A percentile compares a stretch with the other conserved stretches of the same genome.
Conservation (phyloP, 257 asterid species). For the Linderniella brevidens region DNA sequence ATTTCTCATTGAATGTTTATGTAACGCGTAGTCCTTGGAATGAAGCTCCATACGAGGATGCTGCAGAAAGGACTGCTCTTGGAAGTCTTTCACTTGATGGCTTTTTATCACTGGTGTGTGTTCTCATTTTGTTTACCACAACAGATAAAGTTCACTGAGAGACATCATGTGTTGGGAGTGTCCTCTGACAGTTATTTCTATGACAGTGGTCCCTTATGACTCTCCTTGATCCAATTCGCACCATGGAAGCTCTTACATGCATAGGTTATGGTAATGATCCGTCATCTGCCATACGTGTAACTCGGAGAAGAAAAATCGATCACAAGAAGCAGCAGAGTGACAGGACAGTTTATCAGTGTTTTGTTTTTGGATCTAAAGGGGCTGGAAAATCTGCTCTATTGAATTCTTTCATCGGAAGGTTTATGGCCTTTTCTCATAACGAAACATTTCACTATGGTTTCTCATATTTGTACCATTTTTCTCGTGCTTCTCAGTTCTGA, state of each 20-base stretch:
- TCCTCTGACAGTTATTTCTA: constrained; percentile 8
- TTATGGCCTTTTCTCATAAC: constrained; percentile 8
- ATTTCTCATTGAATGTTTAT: constrained; percentile 25
- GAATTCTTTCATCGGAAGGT: constrained; percentile 79
- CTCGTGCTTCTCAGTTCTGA: background rate
- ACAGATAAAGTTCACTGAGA: constrained; percentile 2
- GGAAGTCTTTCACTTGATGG: constrained; percentile 78
- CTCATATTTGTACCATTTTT: background rate
- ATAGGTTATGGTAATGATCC: constrained; percentile 88
- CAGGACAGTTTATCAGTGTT: constrained; percentile 71
- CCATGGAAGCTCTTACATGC: constrained; percentile 70
- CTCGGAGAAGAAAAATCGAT: constrained; percentile 82
- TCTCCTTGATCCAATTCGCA: constrained; percentile 73
- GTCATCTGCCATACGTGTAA: constrained; percentile 58
- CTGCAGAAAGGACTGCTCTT: constrained; percentile 73
- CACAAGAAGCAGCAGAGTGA: constrained; percentile 83
- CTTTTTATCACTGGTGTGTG: constrained; percentile 69
- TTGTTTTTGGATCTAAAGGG: constrained; percentile 85
- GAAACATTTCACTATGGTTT: no score
- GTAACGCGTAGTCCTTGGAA: constrained; percentile 49
- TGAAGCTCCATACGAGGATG: constrained; percentile 61
- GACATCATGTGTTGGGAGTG: constrained; percentile 5
- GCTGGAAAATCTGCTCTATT: constrained; percentile 82
- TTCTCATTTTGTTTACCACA: constrained; percentile 7
- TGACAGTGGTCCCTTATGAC: constrained; percentile 96